Percentiles rank a stretch among this genome's conserved stretches.
Conservation (phyloP, 129 eudicot genomes). For the Pseudognaphalium luteoalbum region DNA sequence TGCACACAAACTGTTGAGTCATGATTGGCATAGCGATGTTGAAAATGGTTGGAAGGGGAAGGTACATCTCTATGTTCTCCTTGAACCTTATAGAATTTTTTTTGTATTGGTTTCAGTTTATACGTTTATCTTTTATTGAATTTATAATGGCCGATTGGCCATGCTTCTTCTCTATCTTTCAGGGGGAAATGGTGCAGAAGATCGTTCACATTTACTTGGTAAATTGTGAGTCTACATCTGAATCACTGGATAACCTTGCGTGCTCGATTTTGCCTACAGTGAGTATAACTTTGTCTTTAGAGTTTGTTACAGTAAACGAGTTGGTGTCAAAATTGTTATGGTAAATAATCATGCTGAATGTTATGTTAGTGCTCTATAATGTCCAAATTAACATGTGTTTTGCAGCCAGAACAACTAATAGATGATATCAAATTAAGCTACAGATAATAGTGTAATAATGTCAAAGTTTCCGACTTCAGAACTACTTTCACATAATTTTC, state of each 20-base stretch:
- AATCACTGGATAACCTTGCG: slow-evolving; percentile 62
- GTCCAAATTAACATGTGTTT: slow-evolving; percentile 11
- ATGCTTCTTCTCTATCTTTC: slow-evolving; percentile 29
- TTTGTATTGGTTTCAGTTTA: neutral
- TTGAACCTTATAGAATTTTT: neutral
- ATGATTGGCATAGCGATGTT: slow-evolving; percentile 40
- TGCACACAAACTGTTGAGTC: slow-evolving; percentile 58
- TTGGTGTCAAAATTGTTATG: slow-evolving; percentile 2
- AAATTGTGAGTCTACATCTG: slow-evolving; percentile 56
- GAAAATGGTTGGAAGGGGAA: slow-evolving; percentile 57
- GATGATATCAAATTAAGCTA: neutral
- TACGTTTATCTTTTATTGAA: slow-evolving; percentile 8
- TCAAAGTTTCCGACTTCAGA: slow-evolving; percentile 7
- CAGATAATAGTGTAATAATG: neutral
- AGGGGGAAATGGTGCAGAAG: slow-evolving; percentile 79
- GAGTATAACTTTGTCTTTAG: neutral
- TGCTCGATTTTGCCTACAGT: slow-evolving; percentile 75
- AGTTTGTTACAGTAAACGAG: neutral
- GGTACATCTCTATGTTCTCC: slow-evolving; percentile 38
- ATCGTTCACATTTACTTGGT: slow-evolving; percentile 67
- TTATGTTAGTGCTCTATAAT: neutral
- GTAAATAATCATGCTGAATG: neutral
- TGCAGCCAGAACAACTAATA: neutral
- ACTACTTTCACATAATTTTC: slow-evolving; percentile 6
- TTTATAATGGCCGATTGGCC: slow-evolving; percentile 4